A percentile compares a stretch with the other conserved stretches of the same genome.
Evolutionary conservation across 1,284 basidiomycete species (phyloP).

Genomic region (Sutorius eximius): DNA sequence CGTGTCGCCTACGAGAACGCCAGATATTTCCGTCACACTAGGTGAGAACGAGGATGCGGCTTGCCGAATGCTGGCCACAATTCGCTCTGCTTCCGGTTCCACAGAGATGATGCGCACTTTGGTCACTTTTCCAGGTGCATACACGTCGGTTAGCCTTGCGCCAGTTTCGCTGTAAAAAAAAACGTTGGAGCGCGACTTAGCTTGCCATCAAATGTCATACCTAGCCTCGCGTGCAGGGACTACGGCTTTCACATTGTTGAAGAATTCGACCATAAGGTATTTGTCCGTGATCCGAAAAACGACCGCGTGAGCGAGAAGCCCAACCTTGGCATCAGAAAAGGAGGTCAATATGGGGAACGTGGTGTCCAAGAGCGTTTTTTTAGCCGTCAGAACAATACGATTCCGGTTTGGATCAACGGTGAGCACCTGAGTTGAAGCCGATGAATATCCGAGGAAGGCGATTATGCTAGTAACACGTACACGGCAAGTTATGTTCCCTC

Average conservation of each 20-base stretch:
- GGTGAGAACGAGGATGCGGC: conserved; percentile 58
- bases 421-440: conserved; percentile 66
- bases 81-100: conserved; percentile 60
- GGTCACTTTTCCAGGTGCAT: conserved; percentile 81
- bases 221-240: conserved; percentile 81
- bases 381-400: conserved; percentile 86
- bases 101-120: conserved; percentile 84
- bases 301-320: conserved; percentile 80
- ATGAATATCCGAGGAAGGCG: conserved; percentile 11
- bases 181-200: not conserved
- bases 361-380: conserved; percentile 89
- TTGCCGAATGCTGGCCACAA: conserved; percentile 88
- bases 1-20: conserved; percentile 74
- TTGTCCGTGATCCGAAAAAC: conserved; percentile 82
- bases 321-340: conserved; percentile 70
- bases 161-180: conserved; percentile 28
- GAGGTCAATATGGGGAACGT: conserved; percentile 68
- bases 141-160: conserved; percentile 65
- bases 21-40: conserved; percentile 60
- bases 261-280: conserved; percentile 84
- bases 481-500: conserved; percentile 82
- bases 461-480: conserved; percentile 44
- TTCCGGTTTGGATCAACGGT: conserved; percentile 81
- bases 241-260: conserved; percentile 84
- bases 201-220: conserved; percentile 44